A percentile compares a stretch with the other conserved stretches of the same genome.
Evolutionary conservation across 495 filamentous ascomycete genomes (phyloP).

Genomic region (Penicillium nucicola): DNA sequence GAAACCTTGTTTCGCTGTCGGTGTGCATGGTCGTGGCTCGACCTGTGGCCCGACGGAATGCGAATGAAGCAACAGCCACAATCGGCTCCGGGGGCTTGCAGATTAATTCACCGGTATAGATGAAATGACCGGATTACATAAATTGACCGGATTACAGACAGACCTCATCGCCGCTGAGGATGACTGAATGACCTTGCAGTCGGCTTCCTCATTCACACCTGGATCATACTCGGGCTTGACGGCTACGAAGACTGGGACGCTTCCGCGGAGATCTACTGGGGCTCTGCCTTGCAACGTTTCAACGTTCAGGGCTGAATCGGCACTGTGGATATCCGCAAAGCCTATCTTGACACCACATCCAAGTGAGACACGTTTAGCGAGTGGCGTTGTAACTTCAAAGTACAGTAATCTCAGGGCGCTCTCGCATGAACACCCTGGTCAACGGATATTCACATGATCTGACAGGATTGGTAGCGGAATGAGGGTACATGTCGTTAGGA

Average conservation of each 20-base stretch:
- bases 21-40: no score
- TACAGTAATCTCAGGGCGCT: not conserved
- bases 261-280: no score
- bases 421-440: no score
- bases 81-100: not conserved
- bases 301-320: no score
- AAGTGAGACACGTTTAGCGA: no score
- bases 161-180: slow-evolving; percentile 4
- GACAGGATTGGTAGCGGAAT: not conserved
- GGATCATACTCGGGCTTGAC: not conserved
- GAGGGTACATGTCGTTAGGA: not conserved
- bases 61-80: no score
- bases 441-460: not conserved
- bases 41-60: no score
- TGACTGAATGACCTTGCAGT: not conserved
- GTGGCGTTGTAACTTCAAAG: not conserved
- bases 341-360: no score
- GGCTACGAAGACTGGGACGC: not conserved
- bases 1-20: not conserved
- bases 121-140: not conserved
- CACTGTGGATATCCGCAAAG: no score
- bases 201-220: not conserved
- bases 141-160: not conserved
- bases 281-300: no score
- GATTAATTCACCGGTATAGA: no score